A percentile compares a stretch with the other conserved stretches of the same genome.
Conservation (phyloP, 352 stramenopile genomes). For the Globisporangium cederbergense region DNA sequence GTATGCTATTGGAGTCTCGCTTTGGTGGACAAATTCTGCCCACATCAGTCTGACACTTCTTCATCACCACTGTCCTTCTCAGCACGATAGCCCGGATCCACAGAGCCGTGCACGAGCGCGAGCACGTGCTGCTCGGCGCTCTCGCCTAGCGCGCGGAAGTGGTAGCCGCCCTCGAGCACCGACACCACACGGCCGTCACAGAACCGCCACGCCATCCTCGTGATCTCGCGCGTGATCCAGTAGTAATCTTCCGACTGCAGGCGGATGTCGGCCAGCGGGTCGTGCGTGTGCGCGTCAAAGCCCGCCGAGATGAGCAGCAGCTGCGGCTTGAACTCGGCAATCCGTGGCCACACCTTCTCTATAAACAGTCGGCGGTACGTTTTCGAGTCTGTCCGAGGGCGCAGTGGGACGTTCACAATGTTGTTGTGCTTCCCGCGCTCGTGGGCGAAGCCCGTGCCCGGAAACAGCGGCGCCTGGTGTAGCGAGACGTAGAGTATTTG, state of each 20-base stretch:
- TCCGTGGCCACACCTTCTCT: conserved; percentile 31
- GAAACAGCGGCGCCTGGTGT: conserved; percentile 68
- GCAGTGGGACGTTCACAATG: conserved; percentile 42
- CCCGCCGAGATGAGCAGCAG: conserved; percentile 93
- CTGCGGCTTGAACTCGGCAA: conserved; percentile 89
- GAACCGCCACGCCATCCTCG: conserved; percentile 33
- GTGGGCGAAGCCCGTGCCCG: conserved; percentile 40
- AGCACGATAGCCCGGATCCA: background rate
- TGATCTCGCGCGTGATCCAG: conserved; percentile 26
- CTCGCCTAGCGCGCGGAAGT: conserved; percentile 42
- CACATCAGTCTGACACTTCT: background rate
- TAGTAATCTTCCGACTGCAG: conserved; percentile 36
- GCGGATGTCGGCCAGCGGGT: conserved; percentile 81
- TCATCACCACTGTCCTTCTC: background rate
- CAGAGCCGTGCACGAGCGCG: conserved; percentile 36
- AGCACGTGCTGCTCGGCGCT: conserved; percentile 46
- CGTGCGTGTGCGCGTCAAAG: conserved; percentile 94
- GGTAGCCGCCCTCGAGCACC: conserved; percentile 56
- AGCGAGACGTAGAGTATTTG: conserved; percentile 37
- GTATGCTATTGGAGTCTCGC: no score
- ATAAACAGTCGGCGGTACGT: conserved; percentile 69
- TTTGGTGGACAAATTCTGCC: no score
- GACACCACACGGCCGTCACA: conserved; percentile 51
- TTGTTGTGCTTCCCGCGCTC: conserved; percentile 67
- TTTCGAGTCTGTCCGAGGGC: conserved; percentile 36